Conservation (phyloP, 2,329 filamentous ascomycete species). For the Knufia fluminis region DNA sequence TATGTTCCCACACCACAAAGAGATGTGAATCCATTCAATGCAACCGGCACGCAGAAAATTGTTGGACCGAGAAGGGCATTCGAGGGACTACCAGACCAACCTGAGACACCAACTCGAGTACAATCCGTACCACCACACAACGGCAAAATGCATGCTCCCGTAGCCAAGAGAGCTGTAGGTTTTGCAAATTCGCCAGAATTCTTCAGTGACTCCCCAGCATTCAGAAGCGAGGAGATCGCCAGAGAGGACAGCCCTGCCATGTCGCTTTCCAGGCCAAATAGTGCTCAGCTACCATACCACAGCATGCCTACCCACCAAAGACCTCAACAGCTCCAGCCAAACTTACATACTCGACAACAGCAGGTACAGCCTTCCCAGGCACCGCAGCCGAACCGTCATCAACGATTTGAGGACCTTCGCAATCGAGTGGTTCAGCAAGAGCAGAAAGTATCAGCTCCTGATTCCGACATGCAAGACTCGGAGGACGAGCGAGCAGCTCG, state of each 20-base stretch:
- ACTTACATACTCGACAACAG: background rate
- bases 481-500: slow-evolving; percentile 15
- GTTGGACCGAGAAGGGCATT: background rate
- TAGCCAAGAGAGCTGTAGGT: background rate
- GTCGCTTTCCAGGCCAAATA: background rate
- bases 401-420: slow-evolving; percentile 6
- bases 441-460: slow-evolving; percentile 6
- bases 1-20: background rate
- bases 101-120: slow-evolving; percentile 2
- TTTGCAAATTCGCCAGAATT: slow-evolving; percentile 3
- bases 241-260: background rate
- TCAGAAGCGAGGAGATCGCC: slow-evolving; percentile 2
- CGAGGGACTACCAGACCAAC: background rate
- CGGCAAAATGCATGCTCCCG: background rate
- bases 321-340: background rate
- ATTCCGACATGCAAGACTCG: slow-evolving; percentile 12
- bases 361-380: background rate
- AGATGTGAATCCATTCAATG: background rate
- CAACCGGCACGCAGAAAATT: background rate
- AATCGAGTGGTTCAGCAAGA: background rate
- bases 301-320: background rate
- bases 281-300: background rate
- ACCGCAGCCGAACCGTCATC: background rate
- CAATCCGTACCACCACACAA: background rate
- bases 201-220: background rate